These are phyloP conservation scores for Aspergillus neotritici DNA, from an alignment of 2,329 filamentous ascomycete genomes.

Conservation along the genomic window DNA sequence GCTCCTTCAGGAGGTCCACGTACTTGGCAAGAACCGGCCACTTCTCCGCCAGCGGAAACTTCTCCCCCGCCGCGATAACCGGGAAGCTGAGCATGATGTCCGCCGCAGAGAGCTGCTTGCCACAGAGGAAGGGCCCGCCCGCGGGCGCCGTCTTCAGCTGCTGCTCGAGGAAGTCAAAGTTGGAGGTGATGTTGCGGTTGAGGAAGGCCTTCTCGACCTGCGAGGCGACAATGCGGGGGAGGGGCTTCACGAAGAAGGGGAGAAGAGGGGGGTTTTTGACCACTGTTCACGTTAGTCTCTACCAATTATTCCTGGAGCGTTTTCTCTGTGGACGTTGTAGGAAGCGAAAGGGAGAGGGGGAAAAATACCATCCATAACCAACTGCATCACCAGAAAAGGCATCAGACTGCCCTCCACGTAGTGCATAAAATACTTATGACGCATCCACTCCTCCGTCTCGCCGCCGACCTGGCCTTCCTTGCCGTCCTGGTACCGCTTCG, in stretches of 20 bases:
- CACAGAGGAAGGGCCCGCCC: constrained; percentile 38
- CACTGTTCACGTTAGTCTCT: constrained; percentile 19
- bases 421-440: constrained; percentile 67
- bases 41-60: constrained; percentile 30
- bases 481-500: constrained; percentile 46
- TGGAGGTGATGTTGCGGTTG: constrained; percentile 35
- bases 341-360: background rate
- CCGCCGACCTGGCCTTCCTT: constrained; percentile 51
- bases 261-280: constrained; percentile 48
- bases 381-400: constrained; percentile 58
- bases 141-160: constrained; percentile 40
- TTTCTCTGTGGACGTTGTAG: background rate
- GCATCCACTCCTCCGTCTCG: constrained; percentile 56
- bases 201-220: constrained; percentile 39
- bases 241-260: constrained; percentile 64
- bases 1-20: constrained; percentile 30
- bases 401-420: constrained; percentile 83
- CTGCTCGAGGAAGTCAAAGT: constrained; percentile 43
- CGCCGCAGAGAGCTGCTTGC: constrained; percentile 39
- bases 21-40: constrained; percentile 37
- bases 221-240: constrained; percentile 52
- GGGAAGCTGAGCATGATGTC: constrained; percentile 47
- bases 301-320: background rate
- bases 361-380: constrained; percentile 55
- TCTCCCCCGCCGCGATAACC: constrained; percentile 33